Base-by-base conservation (phyloP, 768 basidiomycete genomes). In the Butyriboletus loyo region DNA sequence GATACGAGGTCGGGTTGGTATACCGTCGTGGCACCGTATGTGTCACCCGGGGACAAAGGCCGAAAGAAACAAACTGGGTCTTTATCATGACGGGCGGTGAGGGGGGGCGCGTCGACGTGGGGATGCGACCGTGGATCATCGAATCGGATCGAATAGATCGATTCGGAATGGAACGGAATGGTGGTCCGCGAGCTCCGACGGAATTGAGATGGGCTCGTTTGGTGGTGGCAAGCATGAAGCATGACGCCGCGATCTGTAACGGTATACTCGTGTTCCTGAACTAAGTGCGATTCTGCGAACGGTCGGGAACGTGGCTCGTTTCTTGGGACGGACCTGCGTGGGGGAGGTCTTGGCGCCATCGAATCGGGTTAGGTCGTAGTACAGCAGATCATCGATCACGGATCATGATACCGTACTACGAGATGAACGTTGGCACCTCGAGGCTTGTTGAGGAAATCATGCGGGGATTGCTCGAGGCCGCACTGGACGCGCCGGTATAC, bases 181-280 rank as follows among this genome's bases (percentile, higher is more conserved):
- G n/a, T 75, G 75, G 4, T 75, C 67, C 6, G 78, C 64, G 28
- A 87, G 66, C 17, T 78, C 63, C 6, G 66, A 46, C 5, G 85
- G 77, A 24, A 89, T 66, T 6, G 64, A 62, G 56, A 91, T 86
- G n/a, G n/a, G 14, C 70, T 72, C 2, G 88, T 78, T 25, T 77
- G 82, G 69, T 90, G 84, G 75, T 84, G 89, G 2, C 96, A 95
- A 1, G 92, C 86, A 2, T 94, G 92, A 49, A 97, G 75, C 63
- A 98, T 85, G 50, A 98, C 80, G 3, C 83, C 84, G n/a, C n/a
- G n/a, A n/a, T 64, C 79, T 82, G n/a, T n/a, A n/a, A n/a, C n/a
- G n/a, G 66, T 91, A 94, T 38, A 76, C 68, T 30, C 66, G 54
- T 15, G 75, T 70, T 22, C 83, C 82, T 19, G 70, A 66, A 14